A percentile compares a stretch with the other conserved stretches of the same genome.
These are phyloP conservation scores for Ophiobolus disseminans DNA, from an alignment of 2,329 filamentous ascomycete genomes.

Conservation along the genomic window DNA sequence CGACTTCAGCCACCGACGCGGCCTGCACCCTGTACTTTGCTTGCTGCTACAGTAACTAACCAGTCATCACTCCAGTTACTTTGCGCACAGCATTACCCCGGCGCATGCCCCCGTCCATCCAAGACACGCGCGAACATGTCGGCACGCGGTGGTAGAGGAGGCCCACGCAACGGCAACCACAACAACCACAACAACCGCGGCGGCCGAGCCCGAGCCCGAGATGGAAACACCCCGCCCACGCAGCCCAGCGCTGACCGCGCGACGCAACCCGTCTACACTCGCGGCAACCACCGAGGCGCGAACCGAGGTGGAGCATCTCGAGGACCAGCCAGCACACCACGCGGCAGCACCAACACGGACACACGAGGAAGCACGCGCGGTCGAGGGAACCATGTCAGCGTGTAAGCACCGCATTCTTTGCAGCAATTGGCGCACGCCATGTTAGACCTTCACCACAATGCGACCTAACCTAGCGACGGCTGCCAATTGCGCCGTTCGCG, in stretches of 20 bases:
- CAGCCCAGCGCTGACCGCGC: slow-evolving; percentile 17
- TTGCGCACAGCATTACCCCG: slow-evolving; percentile 4
- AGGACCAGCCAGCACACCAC: neutral
- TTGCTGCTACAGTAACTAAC: neutral
- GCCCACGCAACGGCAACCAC: slow-evolving; percentile 15
- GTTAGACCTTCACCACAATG: no score
- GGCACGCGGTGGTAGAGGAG: slow-evolving; percentile 32
- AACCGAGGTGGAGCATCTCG: slow-evolving; percentile 2
- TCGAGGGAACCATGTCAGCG: slow-evolving; percentile 4
- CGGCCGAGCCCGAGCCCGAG: slow-evolving; percentile 22
- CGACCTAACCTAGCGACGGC: slow-evolving; percentile 10
- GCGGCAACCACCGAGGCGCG: slow-evolving; percentile 2
- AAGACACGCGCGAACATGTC: slow-evolving; percentile 36
- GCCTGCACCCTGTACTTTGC: slow-evolving; percentile 14
- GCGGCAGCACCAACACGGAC: slow-evolving; percentile 7
- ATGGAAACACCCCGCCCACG: slow-evolving; percentile 17
- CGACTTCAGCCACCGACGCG: slow-evolving; percentile 25
- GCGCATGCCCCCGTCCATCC: slow-evolving; percentile 17
- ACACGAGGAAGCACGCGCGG: neutral
- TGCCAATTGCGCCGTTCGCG: slow-evolving; percentile 25
- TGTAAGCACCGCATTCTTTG: slow-evolving; percentile 17
- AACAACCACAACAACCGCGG: slow-evolving; percentile 12
- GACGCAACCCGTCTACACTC: slow-evolving; percentile 15
- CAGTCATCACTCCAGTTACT: neutral
- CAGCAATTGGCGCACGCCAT: slow-evolving; percentile 15